Evolutionary conservation across 2,329 filamentous ascomycete species (phyloP), one percentile per base, ranked within the genome.

Genomic region (Trematosphaeria pertusa): DNA sequence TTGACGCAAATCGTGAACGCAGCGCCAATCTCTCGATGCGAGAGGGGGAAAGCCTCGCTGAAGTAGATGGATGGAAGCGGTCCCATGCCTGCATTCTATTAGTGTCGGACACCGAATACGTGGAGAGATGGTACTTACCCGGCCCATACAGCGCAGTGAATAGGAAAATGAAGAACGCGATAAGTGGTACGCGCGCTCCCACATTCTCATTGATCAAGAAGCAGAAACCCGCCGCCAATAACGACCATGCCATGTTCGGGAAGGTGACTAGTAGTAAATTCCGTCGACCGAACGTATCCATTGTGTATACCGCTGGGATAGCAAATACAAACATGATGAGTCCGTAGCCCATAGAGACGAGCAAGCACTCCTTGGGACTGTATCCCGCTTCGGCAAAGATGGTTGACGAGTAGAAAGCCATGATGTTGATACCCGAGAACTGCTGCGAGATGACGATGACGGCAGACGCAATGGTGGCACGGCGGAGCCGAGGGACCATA

Each of bases 401-500:
- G 0, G 75, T 77, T 0, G 75, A 75, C 11, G 70, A 75, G 52
- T 80, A 80, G 46, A 79, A 80, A 0, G 76, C 70, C 44, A 79
- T 78, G 46, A 67, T 73, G 56, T 72, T 74, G 52, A 72, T 58
- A 24, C 82, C 82, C 48, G 80, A 82, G 71, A 85, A 78, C 61
- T 85, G 82, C 64, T 85, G 82, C 0, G 75, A 73, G 57, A 84
- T 83, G 88, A 94, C 94, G 58, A 93, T 88, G 1, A 83, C 83
- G 56, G 85, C 87, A 1, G 88, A 87, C 7, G 89, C 89, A 21
- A 88, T 77, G 5, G 85, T 91, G 3, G 90, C 90, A 15, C 86
- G 80, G 14, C 86, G 81, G 8, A 87, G 76, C 36, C 87, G 81
- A 1, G 87, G 85, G 43, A 89, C 79, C 8, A 83, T 87, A 60